Base-by-base conservation (phyloP, 352 stramenopile species). In the Pythium chondricola region DNA sequence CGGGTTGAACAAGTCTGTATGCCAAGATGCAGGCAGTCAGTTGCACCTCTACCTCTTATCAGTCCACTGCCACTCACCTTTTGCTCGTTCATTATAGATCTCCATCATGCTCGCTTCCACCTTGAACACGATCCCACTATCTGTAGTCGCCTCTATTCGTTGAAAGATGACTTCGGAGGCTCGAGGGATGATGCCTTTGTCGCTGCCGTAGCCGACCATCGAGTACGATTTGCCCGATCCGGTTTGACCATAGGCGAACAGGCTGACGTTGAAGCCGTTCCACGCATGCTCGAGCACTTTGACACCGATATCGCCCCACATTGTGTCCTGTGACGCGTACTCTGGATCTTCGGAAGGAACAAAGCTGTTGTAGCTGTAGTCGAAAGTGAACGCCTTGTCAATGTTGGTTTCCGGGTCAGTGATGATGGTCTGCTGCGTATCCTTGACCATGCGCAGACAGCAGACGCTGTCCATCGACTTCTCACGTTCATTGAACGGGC, bases 361-460 rank as follows among this genome's bases (percentile, higher is more conserved):
- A 48, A 92, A 93, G 41, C 77, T 92, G 47, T 95, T 83, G 53
- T 95, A 95, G 59, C 77, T 92, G 67, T 87, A 95, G 40, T 95
- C 85, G 58, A 94, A 95, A 4, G 85, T 95, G 43, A 93, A 95
- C 0, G 56, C 62, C 46, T 92, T 91, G 26, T 93, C 79, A 2
- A 58, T 29, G 46, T 73, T 80, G 22, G 73, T 88, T 36, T 93
- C 77, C 0, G 79, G 82, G 46, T 93, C 78, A 1, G 72, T 90
- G 62, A 93, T 91, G 54, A 90, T 83, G 5, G 82, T 93, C 33
- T 90, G 76, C 48, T 88, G 78, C 2, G 69, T 83, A 21, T 90
- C 74, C 35, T 76, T 88, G 27, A 86, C 54, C 77, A 93, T 89
- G 5, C 80, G 77, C 27, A 91, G 84, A 46, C 80, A 89, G 21